Evolutionary conservation across 495 filamentous ascomycete genomes (phyloP).

Genomic region (Xylaria castorea): DNA sequence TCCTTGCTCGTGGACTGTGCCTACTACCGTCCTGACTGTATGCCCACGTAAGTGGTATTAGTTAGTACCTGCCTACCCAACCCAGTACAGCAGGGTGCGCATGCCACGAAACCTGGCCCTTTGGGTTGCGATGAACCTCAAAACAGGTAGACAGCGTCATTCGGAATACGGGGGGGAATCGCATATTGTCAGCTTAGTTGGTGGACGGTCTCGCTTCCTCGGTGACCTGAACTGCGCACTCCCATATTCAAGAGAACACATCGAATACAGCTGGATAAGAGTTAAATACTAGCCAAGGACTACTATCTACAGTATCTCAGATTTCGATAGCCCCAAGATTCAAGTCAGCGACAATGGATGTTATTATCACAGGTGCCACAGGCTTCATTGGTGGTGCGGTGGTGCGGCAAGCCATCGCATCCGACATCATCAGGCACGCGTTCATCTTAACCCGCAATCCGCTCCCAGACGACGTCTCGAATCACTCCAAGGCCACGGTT

Average conservation of each 20-base stretch:
- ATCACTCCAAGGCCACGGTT: constrained; percentile 51
- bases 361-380: constrained; percentile 50
- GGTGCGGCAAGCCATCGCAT: constrained; percentile 53
- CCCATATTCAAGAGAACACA: neutral
- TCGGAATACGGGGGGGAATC: neutral
- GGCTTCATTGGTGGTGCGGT: constrained; percentile 60
- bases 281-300: neutral
- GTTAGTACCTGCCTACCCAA: neutral
- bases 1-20: neutral
- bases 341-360: neutral
- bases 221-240: neutral
- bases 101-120: neutral
- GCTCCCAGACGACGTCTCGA: constrained; percentile 36
- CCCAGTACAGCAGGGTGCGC: neutral
- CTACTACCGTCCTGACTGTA: neutral
- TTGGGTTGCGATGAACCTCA: neutral
- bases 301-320: neutral
- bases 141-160: neutral
- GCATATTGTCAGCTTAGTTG: neutral
- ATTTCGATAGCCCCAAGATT: neutral
- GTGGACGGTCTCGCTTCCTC: neutral
- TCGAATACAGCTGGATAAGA: neutral
- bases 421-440: constrained; percentile 54
- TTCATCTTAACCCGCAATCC: constrained; percentile 55
- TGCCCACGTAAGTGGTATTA: neutral